Base-by-base conservation (phyloP, 1,284 basidiomycete genomes). In the Irpex lacteus region DNA sequence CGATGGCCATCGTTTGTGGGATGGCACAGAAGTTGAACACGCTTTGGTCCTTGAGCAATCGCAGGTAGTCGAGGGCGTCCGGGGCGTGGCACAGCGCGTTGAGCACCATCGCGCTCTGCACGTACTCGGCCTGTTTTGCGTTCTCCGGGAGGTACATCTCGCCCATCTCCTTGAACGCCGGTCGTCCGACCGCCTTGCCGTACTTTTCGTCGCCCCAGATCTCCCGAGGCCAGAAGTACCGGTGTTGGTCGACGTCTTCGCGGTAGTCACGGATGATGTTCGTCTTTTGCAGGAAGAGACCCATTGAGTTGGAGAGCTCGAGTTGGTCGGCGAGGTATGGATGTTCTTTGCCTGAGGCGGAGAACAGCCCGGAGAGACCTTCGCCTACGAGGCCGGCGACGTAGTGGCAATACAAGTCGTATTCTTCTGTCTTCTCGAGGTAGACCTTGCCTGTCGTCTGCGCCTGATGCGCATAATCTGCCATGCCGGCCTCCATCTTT, bases 381-480 rank as follows among this genome's bases (percentile, higher is more conserved):
- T 99, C 98, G 60, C 97, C 98, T 66, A 99, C 97, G 63, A 99
- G 88, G 2, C 97, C 98, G 2, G 97, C 98, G 67, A 98, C 98
- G 76, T 98, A 98, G 78, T 99, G 97, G 75, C 98, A 99, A 80
- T 99, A 99, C 9, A 98, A 84, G 76, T 98, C 95, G 77, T 97
- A 98, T 70, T 98, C 95, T 55, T 86, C 81, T 67, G 94, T 79
- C 8, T 89, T 88, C 63, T 87, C 83, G 65, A 96, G 82, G 73
- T 91, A 91, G 60, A 90, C 84, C 53, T 84, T 80, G 60, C 85
- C 83, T 3, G 88, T 87, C 11, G 86, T 85, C 1, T 88, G 91
- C 4, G 94, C 90, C 70, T 90, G 87, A 72, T 95, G 91, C 1
- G 93, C 89, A 74, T 93, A 98, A 76, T 97, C 94, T 37, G 97